Percentiles rank a stretch among this genome's conserved stretches.
Evolutionary conservation across 345 rosid species (phyloP).

Genomic region (Acer campestre): DNA sequence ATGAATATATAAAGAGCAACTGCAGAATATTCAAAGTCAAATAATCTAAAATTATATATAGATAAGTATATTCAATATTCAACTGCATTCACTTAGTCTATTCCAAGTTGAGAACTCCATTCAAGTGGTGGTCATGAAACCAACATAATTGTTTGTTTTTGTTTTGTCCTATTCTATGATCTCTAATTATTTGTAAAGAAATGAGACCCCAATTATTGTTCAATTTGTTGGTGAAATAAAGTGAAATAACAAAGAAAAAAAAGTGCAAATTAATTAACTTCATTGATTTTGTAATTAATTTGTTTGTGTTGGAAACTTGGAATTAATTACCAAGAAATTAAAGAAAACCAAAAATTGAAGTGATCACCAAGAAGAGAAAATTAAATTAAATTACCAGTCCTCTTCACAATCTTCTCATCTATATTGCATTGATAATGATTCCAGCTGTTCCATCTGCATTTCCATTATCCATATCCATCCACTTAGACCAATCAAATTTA

Average conservation of each 20-base stretch:
- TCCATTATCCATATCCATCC: not conserved
- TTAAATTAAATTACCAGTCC: conserved; percentile 20
- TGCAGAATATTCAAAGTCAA: conserved; percentile 30
- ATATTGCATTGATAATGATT: conserved; percentile 48
- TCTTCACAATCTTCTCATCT: conserved; percentile 45
- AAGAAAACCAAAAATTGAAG: not conserved
- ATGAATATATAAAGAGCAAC: too few species aligned
- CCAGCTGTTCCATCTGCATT: conserved; percentile 59
- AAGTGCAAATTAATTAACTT: not conserved
- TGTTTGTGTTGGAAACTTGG: not conserved
- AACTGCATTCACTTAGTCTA: conserved; percentile 1
- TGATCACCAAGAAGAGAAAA: conserved; percentile 4
- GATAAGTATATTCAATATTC: not conserved
- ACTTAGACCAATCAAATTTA: not conserved
- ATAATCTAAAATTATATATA: too few species aligned
- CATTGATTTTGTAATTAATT: not conserved
- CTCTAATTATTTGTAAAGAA: not conserved
- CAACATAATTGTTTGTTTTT: not conserved
- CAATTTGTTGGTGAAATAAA: not conserved
- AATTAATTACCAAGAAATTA: not conserved
- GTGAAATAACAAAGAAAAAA: not conserved
- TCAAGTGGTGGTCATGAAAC: not conserved
- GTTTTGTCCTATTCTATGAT: not conserved
- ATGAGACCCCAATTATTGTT: not conserved
- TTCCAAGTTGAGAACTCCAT: not conserved